Evolutionary conservation across 805 yeast species (phyloP).

Genomic region (Metschnikowia drakensbergensis): DNA sequence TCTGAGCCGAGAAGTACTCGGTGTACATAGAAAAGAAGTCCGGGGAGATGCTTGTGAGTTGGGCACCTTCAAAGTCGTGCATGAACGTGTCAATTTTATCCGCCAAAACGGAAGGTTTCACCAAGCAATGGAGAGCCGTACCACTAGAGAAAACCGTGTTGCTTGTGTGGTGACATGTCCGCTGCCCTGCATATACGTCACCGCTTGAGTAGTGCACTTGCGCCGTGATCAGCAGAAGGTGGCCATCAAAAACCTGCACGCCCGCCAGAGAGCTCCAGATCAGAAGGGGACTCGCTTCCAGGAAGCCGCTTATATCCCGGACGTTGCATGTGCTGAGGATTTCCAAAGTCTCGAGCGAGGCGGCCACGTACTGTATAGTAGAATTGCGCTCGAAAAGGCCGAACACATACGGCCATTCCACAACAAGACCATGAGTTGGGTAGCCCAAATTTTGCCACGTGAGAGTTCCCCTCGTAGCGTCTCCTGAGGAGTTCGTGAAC

Average conservation of each 20-base stretch:
- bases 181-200: neutral
- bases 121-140: slow-evolving; percentile 3
- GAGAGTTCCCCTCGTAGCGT: slow-evolving; percentile 41
- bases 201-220: slow-evolving; percentile 3
- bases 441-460: slow-evolving; percentile 36
- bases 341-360: slow-evolving; percentile 26
- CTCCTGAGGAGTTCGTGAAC: slow-evolving; percentile 38
- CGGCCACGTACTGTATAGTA: slow-evolving; percentile 17
- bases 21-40: neutral
- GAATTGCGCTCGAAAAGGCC: slow-evolving; percentile 23
- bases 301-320: neutral
- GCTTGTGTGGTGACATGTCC: slow-evolving; percentile 3
- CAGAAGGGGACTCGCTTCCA: neutral
- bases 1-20: neutral
- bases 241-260: slow-evolving; percentile 6
- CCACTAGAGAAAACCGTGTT: slow-evolving; percentile 9
- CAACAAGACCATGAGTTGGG: slow-evolving; percentile 30
- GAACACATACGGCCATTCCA: slow-evolving; percentile 36
- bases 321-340: slow-evolving; percentile 1
- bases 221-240: slow-evolving; percentile 10
- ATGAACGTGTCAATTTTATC: neutral
- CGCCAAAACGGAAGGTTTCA: neutral
- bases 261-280: neutral
- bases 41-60: neutral
- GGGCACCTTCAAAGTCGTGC: neutral